Base-by-base conservation (phyloP, 2,329 filamentous ascomycete species). In the Diplocarpon rosae region DNA sequence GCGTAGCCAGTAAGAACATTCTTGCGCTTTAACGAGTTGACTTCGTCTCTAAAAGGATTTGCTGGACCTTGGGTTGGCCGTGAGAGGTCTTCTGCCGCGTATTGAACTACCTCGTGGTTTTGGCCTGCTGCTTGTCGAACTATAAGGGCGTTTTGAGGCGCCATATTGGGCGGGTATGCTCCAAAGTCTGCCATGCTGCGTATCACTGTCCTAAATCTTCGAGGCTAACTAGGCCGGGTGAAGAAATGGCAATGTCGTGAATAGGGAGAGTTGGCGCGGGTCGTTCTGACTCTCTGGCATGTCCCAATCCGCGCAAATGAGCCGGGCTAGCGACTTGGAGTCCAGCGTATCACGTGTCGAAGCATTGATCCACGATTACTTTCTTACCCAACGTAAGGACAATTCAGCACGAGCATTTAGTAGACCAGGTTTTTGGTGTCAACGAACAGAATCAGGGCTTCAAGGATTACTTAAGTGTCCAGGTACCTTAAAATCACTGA, bases 1-100 rank as follows among this genome's bases (percentile, higher is more conserved):
- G 92, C 92, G 57, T 77, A 83, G 10, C 92, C 92, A 0, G 92
- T 95, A 10, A 85, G 72, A 1, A 89, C 73, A 50, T 88, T 90
- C 60, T 89, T 90, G 48, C 85, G 78, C 65, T 89, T 90, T 47
- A 79, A 62, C 1, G 66, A 65, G 39, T 68, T 75, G 15, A 71
- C 64, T 24, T 78, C 72, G 53, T 80, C 71, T 60, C 78, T 80
- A 64, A 85, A 90, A 1, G 85, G 85, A 59, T 90, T 90, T 17
- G 72, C 66, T 30, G 85, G 85, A 0, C 85, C 85, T 48, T 80
- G 65, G 8, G 69, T 66, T 1, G 82, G 76, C 47, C 78, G 74
- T 37, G 77, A 73, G 33, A 90, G 69, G 56, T 85, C 80, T 54
- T 85, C 79, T 54, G 81, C 83, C n/a, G 80, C 80, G 60, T 82